phyloP scores from a whole-genome alignment of 2,329 filamentous ascomycete species.

The Pseudogymnoascus sp. region DNA sequence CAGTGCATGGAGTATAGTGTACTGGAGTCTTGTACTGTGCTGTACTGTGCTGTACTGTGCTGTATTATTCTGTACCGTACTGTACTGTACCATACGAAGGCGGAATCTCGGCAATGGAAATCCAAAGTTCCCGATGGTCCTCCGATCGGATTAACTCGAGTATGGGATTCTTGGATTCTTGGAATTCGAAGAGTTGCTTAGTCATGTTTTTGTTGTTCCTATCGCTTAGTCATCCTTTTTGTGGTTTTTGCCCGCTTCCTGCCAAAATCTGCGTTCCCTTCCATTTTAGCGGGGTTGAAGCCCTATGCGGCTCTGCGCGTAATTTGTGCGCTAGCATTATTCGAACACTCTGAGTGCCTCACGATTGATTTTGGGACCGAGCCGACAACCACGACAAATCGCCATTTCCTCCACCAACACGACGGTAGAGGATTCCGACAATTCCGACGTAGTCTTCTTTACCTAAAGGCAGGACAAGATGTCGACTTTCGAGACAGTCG shows the following conservation, averaged over 20 bases:
- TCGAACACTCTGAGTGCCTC: slow-evolving; percentile 10
- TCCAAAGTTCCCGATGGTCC: background rate
- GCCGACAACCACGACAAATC: slow-evolving; percentile 25
- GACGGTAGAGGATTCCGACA: slow-evolving; percentile 30
- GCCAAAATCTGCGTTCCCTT: background rate
- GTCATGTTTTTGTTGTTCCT: background rate
- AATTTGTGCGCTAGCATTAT: slow-evolving; percentile 9
- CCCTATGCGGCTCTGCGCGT: slow-evolving; percentile 11
- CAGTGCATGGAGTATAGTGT: background rate
- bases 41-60: background rate
- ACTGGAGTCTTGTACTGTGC: background rate
- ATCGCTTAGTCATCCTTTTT: background rate
- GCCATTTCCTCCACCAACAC: slow-evolving; percentile 29
- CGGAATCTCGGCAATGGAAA: background rate
- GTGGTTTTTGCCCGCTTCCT: background rate
- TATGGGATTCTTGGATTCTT: background rate
- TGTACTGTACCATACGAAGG: too few relatives aligned
- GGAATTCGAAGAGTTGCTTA: background rate
- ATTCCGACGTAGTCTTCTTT: slow-evolving; percentile 30
- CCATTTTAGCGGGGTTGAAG: slow-evolving; percentile 11
- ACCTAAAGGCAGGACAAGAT: slow-evolving; percentile 40
- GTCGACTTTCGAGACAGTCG: slow-evolving; percentile 64
- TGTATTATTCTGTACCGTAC: too few relatives aligned
- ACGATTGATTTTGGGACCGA: slow-evolving; percentile 16
- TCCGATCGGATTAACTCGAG: background rate